These are phyloP conservation scores for Coix lacrymajobi DNA, from an alignment of 176 grass and related monocot species.

Conservation along the genomic window DNA sequence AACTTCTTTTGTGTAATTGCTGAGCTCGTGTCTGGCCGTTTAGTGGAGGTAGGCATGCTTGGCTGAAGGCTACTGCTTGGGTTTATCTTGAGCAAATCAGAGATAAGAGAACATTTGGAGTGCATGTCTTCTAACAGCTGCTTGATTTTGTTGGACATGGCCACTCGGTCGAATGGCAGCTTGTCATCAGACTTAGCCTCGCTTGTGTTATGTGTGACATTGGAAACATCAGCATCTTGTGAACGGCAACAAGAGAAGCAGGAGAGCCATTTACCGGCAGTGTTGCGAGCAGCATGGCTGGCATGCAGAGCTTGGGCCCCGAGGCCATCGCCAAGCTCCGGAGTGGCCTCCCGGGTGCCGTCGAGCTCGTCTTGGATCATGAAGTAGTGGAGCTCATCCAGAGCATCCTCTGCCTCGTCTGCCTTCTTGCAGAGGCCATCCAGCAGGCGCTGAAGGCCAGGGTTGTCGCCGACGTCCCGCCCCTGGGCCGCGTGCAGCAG, in stretches of 20 bases:
- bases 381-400: slow-evolving; percentile 31
- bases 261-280: slow-evolving; percentile 1
- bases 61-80: too few relatives aligned
- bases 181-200: background rate
- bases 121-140: background rate
- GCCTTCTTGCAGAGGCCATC: background rate
- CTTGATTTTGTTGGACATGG: slow-evolving; percentile 18
- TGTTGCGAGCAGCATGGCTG: background rate
- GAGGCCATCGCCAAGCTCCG: background rate
- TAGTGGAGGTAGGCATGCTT: too few relatives aligned
- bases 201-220: background rate
- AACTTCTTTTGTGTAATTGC: background rate
- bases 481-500: background rate
- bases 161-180: background rate
- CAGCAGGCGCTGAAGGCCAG: background rate
- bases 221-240: background rate
- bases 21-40: background rate
- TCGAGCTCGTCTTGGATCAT: slow-evolving; percentile 20
- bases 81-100: background rate
- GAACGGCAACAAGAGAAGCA: background rate
- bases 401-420: slow-evolving; percentile 1
- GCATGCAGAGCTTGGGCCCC: background rate
- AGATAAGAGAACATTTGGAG: background rate
- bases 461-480: background rate
- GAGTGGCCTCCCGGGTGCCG: background rate